These are phyloP conservation scores for Nothopassalora personata DNA, from an alignment of 2,329 filamentous ascomycete species.

Conservation along the genomic window DNA sequence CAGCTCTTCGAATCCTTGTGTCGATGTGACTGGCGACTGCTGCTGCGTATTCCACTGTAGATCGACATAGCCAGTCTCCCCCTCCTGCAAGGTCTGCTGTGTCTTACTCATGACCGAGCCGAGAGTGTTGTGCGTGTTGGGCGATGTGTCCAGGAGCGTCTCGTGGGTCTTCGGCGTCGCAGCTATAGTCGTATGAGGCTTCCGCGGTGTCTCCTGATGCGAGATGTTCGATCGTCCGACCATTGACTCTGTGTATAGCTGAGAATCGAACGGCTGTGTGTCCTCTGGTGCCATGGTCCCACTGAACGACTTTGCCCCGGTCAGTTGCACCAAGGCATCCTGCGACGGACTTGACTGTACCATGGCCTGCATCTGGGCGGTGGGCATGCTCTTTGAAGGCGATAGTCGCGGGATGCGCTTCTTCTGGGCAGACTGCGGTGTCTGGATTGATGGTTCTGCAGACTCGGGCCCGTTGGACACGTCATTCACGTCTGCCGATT, in stretches of 20 bases:
- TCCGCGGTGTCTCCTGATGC: slow-evolving; percentile 4
- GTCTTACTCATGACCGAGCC: background rate
- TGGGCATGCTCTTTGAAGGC: slow-evolving; percentile 20
- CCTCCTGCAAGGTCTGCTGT: slow-evolving; percentile 20
- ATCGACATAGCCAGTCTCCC: slow-evolving; percentile 31
- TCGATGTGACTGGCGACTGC: slow-evolving; percentile 12
- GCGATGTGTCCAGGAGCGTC: background rate
- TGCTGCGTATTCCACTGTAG: slow-evolving; percentile 18
- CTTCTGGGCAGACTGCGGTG: slow-evolving; percentile 9
- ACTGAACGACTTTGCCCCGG: slow-evolving; percentile 33
- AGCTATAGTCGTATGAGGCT: slow-evolving; percentile 1
- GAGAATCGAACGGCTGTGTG: slow-evolving; percentile 44
- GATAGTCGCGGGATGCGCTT: slow-evolving; percentile 13
- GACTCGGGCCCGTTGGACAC: slow-evolving; percentile 18
- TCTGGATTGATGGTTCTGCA: slow-evolving; percentile 8
- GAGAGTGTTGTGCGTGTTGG: slow-evolving; percentile 1
- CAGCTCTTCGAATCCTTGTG: slow-evolving; percentile 24
- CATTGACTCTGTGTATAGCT: slow-evolving; percentile 40
- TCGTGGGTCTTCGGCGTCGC: slow-evolving; percentile 17
- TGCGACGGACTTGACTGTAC: slow-evolving; percentile 16
- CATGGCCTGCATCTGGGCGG: slow-evolving; percentile 23
- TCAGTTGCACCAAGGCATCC: slow-evolving; percentile 8
- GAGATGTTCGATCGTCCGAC: background rate
- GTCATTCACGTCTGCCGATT: background rate
- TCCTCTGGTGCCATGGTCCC: slow-evolving; percentile 33